phyloP scores from a whole-genome alignment of 129 eudicot genomes.

The Kitagawia praeruptora region DNA sequence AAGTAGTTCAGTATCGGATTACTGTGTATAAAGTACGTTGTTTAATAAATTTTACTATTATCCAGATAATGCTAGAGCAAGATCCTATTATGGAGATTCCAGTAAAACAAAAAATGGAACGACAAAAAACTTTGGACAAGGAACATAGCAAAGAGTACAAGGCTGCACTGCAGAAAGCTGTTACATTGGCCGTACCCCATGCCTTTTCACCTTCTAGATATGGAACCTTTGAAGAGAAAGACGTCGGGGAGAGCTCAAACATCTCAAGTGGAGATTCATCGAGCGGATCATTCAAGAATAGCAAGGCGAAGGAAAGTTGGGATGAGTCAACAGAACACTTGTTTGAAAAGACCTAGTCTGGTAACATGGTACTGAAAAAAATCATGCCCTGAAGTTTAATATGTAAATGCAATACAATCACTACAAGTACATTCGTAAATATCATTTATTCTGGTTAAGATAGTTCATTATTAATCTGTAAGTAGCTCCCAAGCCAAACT shows the following conservation, averaged over 20 bases:
- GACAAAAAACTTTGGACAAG: conserved; percentile 54
- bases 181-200: conserved; percentile 56
- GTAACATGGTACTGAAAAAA: conserved; percentile 45
- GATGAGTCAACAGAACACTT: conserved; percentile 52
- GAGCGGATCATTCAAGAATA: conserved; percentile 28
- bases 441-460: background rate
- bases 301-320: conserved; percentile 48
- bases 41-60: background rate
- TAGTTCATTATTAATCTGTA: conserved; percentile 13
- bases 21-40: background rate
- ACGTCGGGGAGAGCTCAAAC: conserved; percentile 19
- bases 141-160: conserved; percentile 66
- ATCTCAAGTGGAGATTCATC: conserved; percentile 19
- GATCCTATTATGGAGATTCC: conserved; percentile 64
- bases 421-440: background rate
- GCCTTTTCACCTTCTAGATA: conserved; percentile 62
- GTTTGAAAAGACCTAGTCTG: conserved; percentile 58
- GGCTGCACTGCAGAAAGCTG: conserved; percentile 79
- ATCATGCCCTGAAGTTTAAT: conserved; percentile 23
- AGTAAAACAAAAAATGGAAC: conserved; percentile 69
- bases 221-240: conserved; percentile 66
- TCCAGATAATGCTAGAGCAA: conserved; percentile 69
- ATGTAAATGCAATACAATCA: background rate
- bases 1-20: background rate
- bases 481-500: background rate